Evolutionary conservation across 495 filamentous ascomycete species (phyloP), one percentile per base, ranked within the genome.

Genomic region (Penicillium turbatum): DNA sequence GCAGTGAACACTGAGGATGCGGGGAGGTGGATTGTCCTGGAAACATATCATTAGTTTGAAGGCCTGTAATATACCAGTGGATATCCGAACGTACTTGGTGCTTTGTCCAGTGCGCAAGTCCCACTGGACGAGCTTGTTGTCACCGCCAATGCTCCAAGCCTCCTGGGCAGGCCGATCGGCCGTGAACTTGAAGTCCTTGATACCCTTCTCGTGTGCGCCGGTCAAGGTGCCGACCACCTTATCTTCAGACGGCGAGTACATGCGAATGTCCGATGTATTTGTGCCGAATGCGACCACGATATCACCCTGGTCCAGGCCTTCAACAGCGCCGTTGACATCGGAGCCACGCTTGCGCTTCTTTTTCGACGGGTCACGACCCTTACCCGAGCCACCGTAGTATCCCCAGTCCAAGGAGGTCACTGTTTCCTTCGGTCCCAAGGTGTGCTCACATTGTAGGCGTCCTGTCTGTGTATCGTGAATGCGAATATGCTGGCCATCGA

Each of bases 121-220:
- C 81, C 81, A 84, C 59, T 82, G 80, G 9, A 84, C 74, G 36
- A 83, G 68, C 58, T 78, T 84, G 53, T 78, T 80, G 63, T 84
- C 81, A 36, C 72, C 74, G 32, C 81, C 81, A 48, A 81, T 73
- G 72, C 81, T 83, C 81, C 81, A 84, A 19, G 71, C 81, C 50
- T 82, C 62, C 52, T 70, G 61, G 48, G 59, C 64, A 26, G 72
- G 55, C 2, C 64, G 60, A 29, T 64, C 68, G 32, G 75, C 70
- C 2, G 72, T 78, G 55, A 84, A 84, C 56, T 80, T 78, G 67
- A 84, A 82, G 54, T 79, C 75, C 62, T 70, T 72, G 48, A 83
- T 75, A 17, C 73, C 81, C 48, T 75, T 75, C 1, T 79, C 71
- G 62, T 84, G 81, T 5, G 58, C 78, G 31, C 72, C 78, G 24